Base-by-base conservation (phyloP, 2,329 filamentous ascomycete species). In the Sclerotinia nivalis region DNA sequence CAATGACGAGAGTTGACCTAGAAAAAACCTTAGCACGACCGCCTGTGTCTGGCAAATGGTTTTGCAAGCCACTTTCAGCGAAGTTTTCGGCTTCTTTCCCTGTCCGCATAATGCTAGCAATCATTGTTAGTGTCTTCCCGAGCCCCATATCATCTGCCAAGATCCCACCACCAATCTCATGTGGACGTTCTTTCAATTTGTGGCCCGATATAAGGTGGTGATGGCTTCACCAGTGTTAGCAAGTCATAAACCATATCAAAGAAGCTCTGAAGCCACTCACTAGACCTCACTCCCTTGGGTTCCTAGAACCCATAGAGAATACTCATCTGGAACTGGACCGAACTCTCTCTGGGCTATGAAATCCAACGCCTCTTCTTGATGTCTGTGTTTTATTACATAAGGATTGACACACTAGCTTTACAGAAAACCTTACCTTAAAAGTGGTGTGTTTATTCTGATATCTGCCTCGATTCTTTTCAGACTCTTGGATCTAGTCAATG, bases 151-250 rank as follows among this genome's bases (percentile, higher is more conserved):
- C 85, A 74, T 88, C 85, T 0, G 85, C 84, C 1, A 87, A 73
- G 31, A 88, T 83, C 64, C 77, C 81, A n/a, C 91, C 91, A 13
- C 88, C 83, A 3, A 88, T 74, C 92, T 87, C 1, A 85, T 82
- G 0, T 90, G 90, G 54, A 86, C 31, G 31, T 83, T 56, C 84
- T 80, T 34, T 81, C 80, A 40, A 72, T 82, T 22, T 85, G 83
- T 47, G 89, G 84, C 89, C 90, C 7, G 92, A 97, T 75, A 97
- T 92, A 69, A 96, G 87, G 74, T 97, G 94, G 74, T 89, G 87
- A 79, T 90, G 97, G n/a, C 85, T 78, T 0, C 73, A 75, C 45
- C 45, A 34, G 15, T 45, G 31, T 37, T 25, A 58, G 31, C 20
- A 58, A n/a, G 15, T 25, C 7, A 31, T 15, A 31, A 15, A 7